Evolutionary conservation across 2,329 filamentous ascomycete genomes (phyloP).

Genomic region (Arthrobotrys sinensis): DNA sequence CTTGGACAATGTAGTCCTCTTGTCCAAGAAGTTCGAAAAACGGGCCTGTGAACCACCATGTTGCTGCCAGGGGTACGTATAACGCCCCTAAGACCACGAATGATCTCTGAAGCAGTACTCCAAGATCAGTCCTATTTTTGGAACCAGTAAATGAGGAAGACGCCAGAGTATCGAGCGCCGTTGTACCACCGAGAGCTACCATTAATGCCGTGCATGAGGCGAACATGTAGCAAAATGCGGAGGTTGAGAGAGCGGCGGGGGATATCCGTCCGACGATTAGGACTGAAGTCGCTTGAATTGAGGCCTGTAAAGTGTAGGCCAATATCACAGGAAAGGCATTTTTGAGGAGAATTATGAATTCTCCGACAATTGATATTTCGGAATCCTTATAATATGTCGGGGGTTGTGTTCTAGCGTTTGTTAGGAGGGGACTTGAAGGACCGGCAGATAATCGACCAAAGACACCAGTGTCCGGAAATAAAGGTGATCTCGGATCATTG

Average conservation of each 20-base stretch:
- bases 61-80: constrained; percentile 77
- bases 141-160: constrained; percentile 87
- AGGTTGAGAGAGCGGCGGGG: constrained; percentile 83
- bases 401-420: background rate
- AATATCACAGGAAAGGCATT: constrained; percentile 83
- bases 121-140: constrained; percentile 82
- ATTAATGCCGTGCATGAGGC: constrained; percentile 91
- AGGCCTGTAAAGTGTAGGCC: constrained; percentile 88
- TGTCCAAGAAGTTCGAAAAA: constrained; percentile 83
- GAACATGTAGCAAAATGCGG: constrained; percentile 94
- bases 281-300: constrained; percentile 85
- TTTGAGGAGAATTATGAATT: constrained; percentile 79
- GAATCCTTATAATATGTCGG: constrained; percentile 4
- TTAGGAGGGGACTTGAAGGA: constrained; percentile 12
- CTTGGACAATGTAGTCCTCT: constrained; percentile 80
- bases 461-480: constrained; percentile 19
- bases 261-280: constrained; percentile 85
- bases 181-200: constrained; percentile 86
- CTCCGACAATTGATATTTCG: constrained; percentile 66
- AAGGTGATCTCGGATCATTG: constrained; percentile 13
- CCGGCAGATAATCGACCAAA: background rate
- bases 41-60: constrained; percentile 83
- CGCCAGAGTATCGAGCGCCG: constrained; percentile 86
- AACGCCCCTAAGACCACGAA: constrained; percentile 80
- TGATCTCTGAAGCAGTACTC: constrained; percentile 82